phyloP scores from a whole-genome alignment of 371 early-diverging fungal species.

The Mucor saturninus region DNA sequence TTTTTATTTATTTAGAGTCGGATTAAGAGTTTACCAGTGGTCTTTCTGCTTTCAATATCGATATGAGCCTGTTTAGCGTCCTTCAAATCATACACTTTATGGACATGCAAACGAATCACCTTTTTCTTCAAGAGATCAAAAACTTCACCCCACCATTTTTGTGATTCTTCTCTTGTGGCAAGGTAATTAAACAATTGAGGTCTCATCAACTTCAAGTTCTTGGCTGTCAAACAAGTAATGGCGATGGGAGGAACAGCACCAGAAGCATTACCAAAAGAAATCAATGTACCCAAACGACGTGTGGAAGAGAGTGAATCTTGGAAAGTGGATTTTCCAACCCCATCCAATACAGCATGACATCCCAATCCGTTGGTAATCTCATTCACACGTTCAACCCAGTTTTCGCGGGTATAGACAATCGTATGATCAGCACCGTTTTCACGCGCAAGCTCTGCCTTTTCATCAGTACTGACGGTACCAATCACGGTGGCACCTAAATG shows the following conservation, averaged over 20 bases:
- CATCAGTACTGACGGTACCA: slow-evolving; percentile 84
- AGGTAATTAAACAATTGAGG: slow-evolving; percentile 79
- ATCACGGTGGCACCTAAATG: slow-evolving; percentile 87
- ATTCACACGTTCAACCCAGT: slow-evolving; percentile 70
- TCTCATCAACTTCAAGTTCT: slow-evolving; percentile 79
- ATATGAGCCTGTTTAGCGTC: slow-evolving; percentile 80
- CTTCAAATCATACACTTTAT: slow-evolving; percentile 75
- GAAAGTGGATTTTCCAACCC: slow-evolving; percentile 91
- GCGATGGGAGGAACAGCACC: slow-evolving; percentile 82
- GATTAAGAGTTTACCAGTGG: slow-evolving; percentile 77
- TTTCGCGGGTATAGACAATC: slow-evolving; percentile 74
- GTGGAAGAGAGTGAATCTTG: slow-evolving; percentile 73
- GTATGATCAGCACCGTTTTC: slow-evolving; percentile 79
- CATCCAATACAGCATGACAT: slow-evolving; percentile 89
- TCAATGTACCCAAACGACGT: slow-evolving; percentile 79
- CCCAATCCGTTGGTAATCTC: slow-evolving; percentile 80
- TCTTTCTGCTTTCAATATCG: slow-evolving; percentile 79
- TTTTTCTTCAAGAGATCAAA: slow-evolving; percentile 58
- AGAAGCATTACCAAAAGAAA: slow-evolving; percentile 94
- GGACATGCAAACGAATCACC: slow-evolving; percentile 68
- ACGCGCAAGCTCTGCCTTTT: slow-evolving; percentile 80
- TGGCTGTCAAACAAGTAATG: slow-evolving; percentile 68
- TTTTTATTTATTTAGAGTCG: slow-evolving; percentile 51
- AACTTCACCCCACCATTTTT: slow-evolving; percentile 61
- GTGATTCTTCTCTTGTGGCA: slow-evolving; percentile 72